These are phyloP conservation scores for Schoenoplectus triqueter DNA, from an alignment of 202 grass and related monocot species.

Conservation along the genomic window DNA sequence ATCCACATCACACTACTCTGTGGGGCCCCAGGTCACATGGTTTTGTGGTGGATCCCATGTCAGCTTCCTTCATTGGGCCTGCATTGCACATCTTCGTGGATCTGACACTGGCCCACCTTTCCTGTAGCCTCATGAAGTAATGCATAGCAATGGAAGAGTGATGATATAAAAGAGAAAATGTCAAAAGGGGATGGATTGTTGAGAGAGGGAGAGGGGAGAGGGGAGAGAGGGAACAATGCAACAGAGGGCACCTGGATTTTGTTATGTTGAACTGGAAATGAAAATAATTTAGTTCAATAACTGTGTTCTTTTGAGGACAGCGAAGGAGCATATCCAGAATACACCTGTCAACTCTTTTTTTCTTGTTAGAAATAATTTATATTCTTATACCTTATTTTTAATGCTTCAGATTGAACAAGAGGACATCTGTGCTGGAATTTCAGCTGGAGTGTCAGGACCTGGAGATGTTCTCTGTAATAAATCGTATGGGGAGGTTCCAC, in stretches of 20 bases:
- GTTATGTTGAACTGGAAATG: conserved; percentile 6
- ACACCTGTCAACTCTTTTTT: conserved; percentile 5
- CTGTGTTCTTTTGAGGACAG: not conserved
- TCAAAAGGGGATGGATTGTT: not conserved
- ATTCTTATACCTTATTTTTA: conserved; percentile 40
- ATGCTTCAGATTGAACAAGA: conserved; percentile 80
- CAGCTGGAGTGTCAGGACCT: conserved; percentile 95
- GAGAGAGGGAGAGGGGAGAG: not conserved
- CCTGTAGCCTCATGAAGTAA: not conserved
- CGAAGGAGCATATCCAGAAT: not conserved
- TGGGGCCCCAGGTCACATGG: too few species aligned
- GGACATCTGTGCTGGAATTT: conserved; percentile 75
- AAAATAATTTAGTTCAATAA: not conserved
- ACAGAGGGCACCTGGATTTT: not conserved
- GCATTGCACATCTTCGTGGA: not conserved
- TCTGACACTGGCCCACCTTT: not conserved
- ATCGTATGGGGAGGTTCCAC: conserved; percentile 96
- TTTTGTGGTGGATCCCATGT: not conserved
- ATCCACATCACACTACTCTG: not conserved
- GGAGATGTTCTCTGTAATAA: conserved; percentile 97
- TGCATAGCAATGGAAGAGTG: not conserved
- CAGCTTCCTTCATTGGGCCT: not conserved
- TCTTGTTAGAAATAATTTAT: not conserved
- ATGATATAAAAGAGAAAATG: not conserved
- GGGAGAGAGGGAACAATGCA: not conserved